Conservation (phyloP, 345 rosid genomes). For the Carallia brachiata region DNA sequence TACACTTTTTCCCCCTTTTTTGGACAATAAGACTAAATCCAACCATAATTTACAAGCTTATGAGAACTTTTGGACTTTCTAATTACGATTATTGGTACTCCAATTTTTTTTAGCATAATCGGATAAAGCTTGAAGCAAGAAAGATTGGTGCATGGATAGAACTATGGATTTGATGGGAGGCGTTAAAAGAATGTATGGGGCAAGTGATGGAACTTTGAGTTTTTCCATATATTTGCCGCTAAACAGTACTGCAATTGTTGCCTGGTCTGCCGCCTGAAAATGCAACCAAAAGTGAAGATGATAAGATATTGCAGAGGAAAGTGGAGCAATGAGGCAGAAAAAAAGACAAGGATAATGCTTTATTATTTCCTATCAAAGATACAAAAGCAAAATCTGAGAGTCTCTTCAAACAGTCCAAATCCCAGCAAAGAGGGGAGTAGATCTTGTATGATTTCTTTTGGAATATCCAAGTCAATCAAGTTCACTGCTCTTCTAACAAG, state of each 20-base stretch:
- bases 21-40: too few species aligned
- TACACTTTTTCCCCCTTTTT: too few species aligned
- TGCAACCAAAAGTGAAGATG: constrained; percentile 40
- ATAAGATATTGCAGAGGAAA: constrained; percentile 46
- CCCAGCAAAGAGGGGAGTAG: constrained; percentile 26
- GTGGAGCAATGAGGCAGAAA: constrained; percentile 25
- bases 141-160: constrained; percentile 1
- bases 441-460: constrained; percentile 18
- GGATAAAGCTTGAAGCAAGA: neutral
- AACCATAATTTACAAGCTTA: too few species aligned
- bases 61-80: neutral
- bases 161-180: neutral
- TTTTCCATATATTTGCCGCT: constrained; percentile 32
- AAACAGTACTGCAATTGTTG: constrained; percentile 24
- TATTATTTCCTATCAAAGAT: constrained; percentile 12
- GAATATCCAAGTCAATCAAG: constrained; percentile 3
- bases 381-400: constrained; percentile 9
- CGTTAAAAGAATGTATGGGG: constrained; percentile 44
- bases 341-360: neutral
- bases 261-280: constrained; percentile 42
- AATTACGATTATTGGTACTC: too few species aligned
- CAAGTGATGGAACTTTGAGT: constrained; percentile 44
- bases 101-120: neutral
- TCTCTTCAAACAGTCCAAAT: constrained; percentile 19
- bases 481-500: too few species aligned